Base-by-base conservation (phyloP, 225 moss, liverwort and hornwort species). In the Takakia lepidozioides region DNA sequence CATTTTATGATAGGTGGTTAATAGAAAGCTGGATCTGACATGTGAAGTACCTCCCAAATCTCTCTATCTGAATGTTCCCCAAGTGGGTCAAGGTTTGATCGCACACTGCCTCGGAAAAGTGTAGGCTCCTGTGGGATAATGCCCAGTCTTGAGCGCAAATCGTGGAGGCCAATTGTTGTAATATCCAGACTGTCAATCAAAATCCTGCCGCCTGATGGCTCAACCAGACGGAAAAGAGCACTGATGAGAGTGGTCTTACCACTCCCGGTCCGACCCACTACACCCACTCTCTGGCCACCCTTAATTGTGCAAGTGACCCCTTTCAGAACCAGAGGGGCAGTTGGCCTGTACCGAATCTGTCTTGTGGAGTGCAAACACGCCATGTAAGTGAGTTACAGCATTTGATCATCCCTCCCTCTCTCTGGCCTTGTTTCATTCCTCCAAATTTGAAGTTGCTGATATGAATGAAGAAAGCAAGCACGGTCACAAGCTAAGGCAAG, bases 111-210 rank as follows among this genome's bases (percentile, higher is more conserved):
- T 52, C 76, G 70, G 18, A 92, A 92, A 34, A 92, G 78, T 10
- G 81, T 87, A 11, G 91, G 91, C 58, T 92, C 91, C 46, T 92
- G 88, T 8, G 91, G 91, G 49, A 92, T 92, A 24, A 92, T 70
- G 6, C 78, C 71, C 49, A 92, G 62, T 25, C 75, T 78, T 27
- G 86, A 81, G 25, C 86, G 65, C 21, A 92, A 65, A 63, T 92
- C 91, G 3, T 67, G 67, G 21, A 92, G 64, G 8, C 91, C 91
- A 30, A 87, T 74, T 14, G 55, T 76, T 27, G 55, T 55, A 25
- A 85, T 78, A 54, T 85, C 85, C 38, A 85, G 63, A 40, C 76
- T 72, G 43, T 89, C 88, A 15, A 89, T 75, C 16, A 85, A 48
- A 27, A 83, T 83, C 35, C 69, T 55, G 14, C 89, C 85, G 10